phyloP scores from a whole-genome alignment of 2,329 filamentous ascomycete genomes.

The Metarhizium guizhouense region DNA sequence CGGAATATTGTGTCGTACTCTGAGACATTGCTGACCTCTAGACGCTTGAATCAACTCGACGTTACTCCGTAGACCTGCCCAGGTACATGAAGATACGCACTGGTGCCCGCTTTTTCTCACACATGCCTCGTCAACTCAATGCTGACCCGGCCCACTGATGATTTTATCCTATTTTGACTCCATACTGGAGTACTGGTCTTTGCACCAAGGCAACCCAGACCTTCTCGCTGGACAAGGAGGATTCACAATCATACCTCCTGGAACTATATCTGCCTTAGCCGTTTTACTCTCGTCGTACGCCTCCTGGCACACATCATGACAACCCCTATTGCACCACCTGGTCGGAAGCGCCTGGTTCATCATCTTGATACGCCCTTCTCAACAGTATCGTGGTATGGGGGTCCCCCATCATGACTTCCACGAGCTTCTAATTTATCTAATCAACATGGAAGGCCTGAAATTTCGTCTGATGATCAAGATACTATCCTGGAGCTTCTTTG shows the following conservation, averaged over 20 bases:
- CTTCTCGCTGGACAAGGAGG: background rate
- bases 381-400: constrained; percentile 47
- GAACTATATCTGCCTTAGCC: background rate
- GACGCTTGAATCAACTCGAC: no score
- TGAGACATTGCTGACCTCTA: no score
- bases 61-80: no score
- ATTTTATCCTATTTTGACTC: no score
- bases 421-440: background rate
- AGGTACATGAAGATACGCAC: no score
- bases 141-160: no score
- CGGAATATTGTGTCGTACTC: no score
- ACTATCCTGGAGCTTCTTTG: constrained; percentile 58
- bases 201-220: background rate
- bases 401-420: background rate
- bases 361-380: constrained; percentile 60
- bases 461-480: constrained; percentile 50
- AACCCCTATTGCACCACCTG: constrained; percentile 11
- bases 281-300: background rate
- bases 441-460: constrained; percentile 43
- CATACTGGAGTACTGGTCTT: no score
- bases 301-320: constrained; percentile 14
- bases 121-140: no score
- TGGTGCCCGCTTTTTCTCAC: no score
- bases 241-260: background rate
- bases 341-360: constrained; percentile 50